Conservation (phyloP, 148 eudicot genomes). For the Spergularia bocconei region DNA sequence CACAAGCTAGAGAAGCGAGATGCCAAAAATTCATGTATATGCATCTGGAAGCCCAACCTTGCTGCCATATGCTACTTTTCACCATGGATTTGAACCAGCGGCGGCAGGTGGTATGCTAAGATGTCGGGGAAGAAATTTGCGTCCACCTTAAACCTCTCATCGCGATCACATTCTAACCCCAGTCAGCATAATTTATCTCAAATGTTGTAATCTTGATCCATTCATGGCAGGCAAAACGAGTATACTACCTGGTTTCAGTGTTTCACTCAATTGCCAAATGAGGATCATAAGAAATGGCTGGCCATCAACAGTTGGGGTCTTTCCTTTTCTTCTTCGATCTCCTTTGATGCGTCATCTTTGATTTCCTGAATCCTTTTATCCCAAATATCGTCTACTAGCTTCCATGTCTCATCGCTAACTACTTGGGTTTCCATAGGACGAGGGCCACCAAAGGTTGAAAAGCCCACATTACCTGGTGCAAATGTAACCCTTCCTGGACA, state of each 20-base stretch:
- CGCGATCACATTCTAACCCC: background rate
- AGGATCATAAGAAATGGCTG: constrained; percentile 66
- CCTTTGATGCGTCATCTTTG: constrained; percentile 44
- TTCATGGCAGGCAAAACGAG: background rate
- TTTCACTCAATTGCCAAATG: background rate
- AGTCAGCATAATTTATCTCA: too few species aligned
- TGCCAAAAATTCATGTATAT: background rate
- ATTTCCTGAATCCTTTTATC: constrained; percentile 64
- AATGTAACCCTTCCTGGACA: constrained; percentile 94
- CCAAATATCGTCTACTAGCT: constrained; percentile 69
- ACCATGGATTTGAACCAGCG: background rate
- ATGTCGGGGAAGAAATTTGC: too few species aligned
- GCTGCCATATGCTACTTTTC: background rate
- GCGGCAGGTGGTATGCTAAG: too few species aligned
- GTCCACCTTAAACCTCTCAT: background rate
- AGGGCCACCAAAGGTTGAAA: constrained; percentile 86
- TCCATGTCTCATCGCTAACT: constrained; percentile 80
- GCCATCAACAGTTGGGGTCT: constrained; percentile 64
- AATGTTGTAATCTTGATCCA: background rate
- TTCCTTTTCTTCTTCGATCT: constrained; percentile 58
- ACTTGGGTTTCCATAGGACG: constrained; percentile 89
- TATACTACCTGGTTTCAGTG: background rate
- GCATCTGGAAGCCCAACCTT: background rate
- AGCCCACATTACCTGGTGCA: constrained; percentile 89
- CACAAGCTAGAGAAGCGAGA: too few species aligned